These are phyloP conservation scores for Colletotrichum endophyticum DNA, from an alignment of 2,329 filamentous ascomycete species.

Conservation along the genomic window DNA sequence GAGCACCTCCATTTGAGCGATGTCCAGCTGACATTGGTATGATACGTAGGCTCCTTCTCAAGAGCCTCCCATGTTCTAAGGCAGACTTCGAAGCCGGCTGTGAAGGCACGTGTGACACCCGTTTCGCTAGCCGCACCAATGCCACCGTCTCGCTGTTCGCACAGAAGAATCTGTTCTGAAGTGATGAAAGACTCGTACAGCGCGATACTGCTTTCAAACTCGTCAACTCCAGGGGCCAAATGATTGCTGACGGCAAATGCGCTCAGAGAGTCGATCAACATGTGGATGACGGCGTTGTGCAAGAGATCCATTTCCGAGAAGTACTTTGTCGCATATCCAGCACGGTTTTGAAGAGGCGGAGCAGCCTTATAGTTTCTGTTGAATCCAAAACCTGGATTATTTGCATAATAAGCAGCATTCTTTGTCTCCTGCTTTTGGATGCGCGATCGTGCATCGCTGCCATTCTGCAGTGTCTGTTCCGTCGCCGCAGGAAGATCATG, in stretches of 20 bases:
- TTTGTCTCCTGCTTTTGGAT: not conserved
- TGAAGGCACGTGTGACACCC: not conserved
- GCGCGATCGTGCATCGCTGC: not conserved
- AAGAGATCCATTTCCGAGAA: not conserved
- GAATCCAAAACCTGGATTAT: not conserved
- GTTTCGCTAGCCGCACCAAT: not conserved
- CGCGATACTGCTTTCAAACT: not conserved
- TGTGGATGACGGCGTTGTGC: not conserved
- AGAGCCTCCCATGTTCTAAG: not conserved
- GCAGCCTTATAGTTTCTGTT: too few species aligned
- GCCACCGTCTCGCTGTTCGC: not conserved
- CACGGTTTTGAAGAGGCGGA: too few species aligned
- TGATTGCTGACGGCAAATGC: not conserved
- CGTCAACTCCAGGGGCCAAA: not conserved
- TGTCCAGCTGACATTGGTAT: not conserved
- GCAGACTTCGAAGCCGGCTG: not conserved
- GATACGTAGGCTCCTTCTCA: fast-evolving
- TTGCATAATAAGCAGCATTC: not conserved
- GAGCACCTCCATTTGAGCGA: not conserved
- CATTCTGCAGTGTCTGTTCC: not conserved
- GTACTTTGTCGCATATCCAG: not conserved
- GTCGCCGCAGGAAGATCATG: not conserved
- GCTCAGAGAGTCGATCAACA: not conserved
- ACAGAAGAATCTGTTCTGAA: not conserved
- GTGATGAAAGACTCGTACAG: not conserved